These are phyloP conservation scores for Yarrowia osloensis DNA, from an alignment of 805 yeast genomes.

Conservation along the genomic window DNA sequence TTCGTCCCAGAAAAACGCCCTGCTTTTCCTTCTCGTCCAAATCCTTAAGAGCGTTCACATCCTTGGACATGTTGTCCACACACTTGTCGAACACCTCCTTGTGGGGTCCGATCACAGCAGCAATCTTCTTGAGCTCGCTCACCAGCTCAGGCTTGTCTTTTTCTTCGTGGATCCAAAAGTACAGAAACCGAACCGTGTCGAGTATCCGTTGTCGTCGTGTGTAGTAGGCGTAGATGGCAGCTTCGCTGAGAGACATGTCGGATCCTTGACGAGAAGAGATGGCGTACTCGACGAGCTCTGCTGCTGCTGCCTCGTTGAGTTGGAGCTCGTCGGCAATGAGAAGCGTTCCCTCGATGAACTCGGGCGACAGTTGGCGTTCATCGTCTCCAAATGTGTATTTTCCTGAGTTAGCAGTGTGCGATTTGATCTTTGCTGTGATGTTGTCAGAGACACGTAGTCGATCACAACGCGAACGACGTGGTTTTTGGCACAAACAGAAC, in stretches of 20 bases:
- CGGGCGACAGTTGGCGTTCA: slow-evolving; percentile 62
- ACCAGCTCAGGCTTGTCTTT: background rate
- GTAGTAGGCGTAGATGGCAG: slow-evolving; percentile 68
- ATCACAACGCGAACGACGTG: too few relatives aligned
- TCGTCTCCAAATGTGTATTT: slow-evolving; percentile 53
- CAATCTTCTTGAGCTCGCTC: slow-evolving; percentile 15
- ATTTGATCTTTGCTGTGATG: background rate
- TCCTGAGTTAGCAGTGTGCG: slow-evolving; percentile 38
- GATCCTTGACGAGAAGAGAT: slow-evolving; percentile 45
- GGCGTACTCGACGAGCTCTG: slow-evolving; percentile 63
- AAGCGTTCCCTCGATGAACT: slow-evolving; percentile 62
- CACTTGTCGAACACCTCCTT: slow-evolving; percentile 47
- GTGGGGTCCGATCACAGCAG: slow-evolving; percentile 25
- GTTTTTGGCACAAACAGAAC: too few relatives aligned
- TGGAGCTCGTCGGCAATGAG: slow-evolving; percentile 64
- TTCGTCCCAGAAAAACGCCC: slow-evolving; percentile 55
- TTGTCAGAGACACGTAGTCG: too few relatives aligned
- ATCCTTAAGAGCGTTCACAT: slow-evolving; percentile 58
- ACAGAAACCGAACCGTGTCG: slow-evolving; percentile 43
- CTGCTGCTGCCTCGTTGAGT: slow-evolving; percentile 74
- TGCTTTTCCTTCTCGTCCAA: slow-evolving; percentile 54
- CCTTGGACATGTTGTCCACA: slow-evolving; percentile 56
- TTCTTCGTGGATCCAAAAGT: slow-evolving; percentile 27
- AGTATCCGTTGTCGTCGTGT: slow-evolving; percentile 72
- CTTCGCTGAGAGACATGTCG: slow-evolving; percentile 41